Base-by-base conservation (phyloP, 148 eudicot genomes). In the Suaeda aralocaspica region DNA sequence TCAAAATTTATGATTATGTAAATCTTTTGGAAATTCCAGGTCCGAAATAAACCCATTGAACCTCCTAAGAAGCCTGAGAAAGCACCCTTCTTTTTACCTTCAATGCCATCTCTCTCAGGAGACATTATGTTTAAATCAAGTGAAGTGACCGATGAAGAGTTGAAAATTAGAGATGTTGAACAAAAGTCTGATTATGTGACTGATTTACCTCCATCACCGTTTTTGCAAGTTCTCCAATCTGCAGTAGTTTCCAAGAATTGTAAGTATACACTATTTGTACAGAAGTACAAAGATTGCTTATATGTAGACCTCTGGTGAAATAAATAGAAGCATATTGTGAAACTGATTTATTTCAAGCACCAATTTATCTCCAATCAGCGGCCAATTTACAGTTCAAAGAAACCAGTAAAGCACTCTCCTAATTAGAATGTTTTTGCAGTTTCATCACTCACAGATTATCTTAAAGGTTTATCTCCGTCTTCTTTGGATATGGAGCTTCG, bases 61-160 rank as follows among this genome's bases (percentile, higher is more conserved):
- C 93, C 94, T 64, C 99, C 99, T 18, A 95, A 91, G 67, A 95
- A 89, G 79, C 99, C 97, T 15, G 96, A 95, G 70, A 88, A 91
- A 75, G 90, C 88, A 25, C 97, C 99, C 52, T 95, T 95, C 82
- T 95, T 95, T 84, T 80, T 95, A 83, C 89, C 97, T 59, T 84
- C 99, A 21, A 76, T 87, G 60, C 96, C 97, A 11, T 80, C 97
- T 71, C 81, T 94, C 57, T 91, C 97, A 33, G 97, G 99, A 69
- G 99, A 89, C 53, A 84, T 95, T 59, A 28, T 83, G 57, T 94
- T 91, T 66, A 82, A 77, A 70, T 73, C 87, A 18, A 74, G 72
- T 58, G 93, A 85, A 55, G 69, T 69, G 70, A 65, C 78, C 41
- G 74, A 82, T 50, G 90, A 81, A 59, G 86, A 86, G 59, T 73